phyloP scores from a whole-genome alignment of 352 stramenopile genomes.

The Phytophthora hibernalis region DNA sequence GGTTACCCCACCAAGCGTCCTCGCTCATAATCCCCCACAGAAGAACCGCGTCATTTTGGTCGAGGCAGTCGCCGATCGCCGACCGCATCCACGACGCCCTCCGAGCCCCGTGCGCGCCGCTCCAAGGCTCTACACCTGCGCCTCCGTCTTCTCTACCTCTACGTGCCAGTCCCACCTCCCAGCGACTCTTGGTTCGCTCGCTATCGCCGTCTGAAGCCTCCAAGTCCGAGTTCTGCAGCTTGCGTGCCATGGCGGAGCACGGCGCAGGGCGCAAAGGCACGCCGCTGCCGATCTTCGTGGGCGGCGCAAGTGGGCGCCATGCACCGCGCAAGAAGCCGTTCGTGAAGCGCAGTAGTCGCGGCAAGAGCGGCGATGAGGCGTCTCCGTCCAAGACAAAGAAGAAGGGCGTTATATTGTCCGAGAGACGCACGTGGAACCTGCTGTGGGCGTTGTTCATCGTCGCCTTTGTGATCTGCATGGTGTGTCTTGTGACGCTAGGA shows the following conservation, averaged over 20 bases:
- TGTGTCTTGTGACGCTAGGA: conserved; percentile 58
- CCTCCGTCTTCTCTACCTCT: neutral
- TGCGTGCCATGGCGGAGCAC: conserved; percentile 37
- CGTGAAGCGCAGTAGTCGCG: conserved; percentile 40
- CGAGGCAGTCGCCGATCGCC: conserved; percentile 11
- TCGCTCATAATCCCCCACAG: neutral
- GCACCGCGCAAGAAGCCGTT: conserved; percentile 42
- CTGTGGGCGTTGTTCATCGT: conserved; percentile 56
- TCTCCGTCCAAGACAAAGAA: conserved; percentile 8
- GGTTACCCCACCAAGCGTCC: neutral
- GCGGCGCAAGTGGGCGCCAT: conserved; percentile 32
- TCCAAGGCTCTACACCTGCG: neutral
- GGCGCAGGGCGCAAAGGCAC: conserved; percentile 41
- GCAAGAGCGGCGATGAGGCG: conserved; percentile 30
- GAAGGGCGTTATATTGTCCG: conserved; percentile 19
- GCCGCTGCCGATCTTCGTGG: conserved; percentile 49
- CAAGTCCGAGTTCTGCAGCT: neutral
- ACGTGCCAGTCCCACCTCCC: neutral
- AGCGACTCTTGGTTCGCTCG: conserved; percentile 8
- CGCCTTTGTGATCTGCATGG: conserved; percentile 54
- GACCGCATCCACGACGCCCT: neutral
- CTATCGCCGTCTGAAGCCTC: conserved; percentile 12
- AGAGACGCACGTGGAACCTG: conserved; percentile 51
- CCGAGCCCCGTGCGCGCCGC: neutral
- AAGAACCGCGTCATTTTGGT: conserved; percentile 19